A percentile compares a stretch with the other conserved stretches of the same genome.
Conservation (phyloP, 805 yeast genomes). For the Martiniozyma abietophila region DNA sequence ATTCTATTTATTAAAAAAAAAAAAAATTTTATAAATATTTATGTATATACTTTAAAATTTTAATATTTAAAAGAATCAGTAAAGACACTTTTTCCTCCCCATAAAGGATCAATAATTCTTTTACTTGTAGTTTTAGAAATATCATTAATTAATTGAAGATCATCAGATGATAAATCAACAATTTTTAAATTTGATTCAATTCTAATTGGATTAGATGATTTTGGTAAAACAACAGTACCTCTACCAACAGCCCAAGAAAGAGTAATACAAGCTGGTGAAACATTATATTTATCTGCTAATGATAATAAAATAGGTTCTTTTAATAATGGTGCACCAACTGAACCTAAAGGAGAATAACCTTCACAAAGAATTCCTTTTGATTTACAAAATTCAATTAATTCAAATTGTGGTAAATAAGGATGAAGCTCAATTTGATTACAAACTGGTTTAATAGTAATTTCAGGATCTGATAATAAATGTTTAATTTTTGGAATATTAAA, state of each 20-base stretch:
- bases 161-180: conserved; percentile 28
- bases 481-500: conserved; percentile 46
- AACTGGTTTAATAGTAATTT: conserved; percentile 49
- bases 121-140: conserved; percentile 4
- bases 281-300: conserved; percentile 35
- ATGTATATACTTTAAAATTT: too few relatives aligned
- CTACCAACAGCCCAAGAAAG: conserved; percentile 54
- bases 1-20: too few relatives aligned
- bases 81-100: conserved; percentile 10
- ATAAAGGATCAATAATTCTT: conserved; percentile 7
- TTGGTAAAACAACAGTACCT: conserved; percentile 45
- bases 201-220: conserved; percentile 37
- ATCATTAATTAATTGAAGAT: conserved; percentile 18
- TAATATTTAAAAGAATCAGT: too few relatives aligned
- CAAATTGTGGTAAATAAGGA: conserved; percentile 57
- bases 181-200: conserved; percentile 31
- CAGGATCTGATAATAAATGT: conserved; percentile 38
- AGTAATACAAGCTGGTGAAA: conserved; percentile 40
- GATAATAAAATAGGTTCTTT: conserved; percentile 33
- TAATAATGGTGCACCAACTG: conserved; percentile 44
- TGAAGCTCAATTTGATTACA: conserved; percentile 48
- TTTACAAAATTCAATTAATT: conserved; percentile 43
- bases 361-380: conserved; percentile 47
- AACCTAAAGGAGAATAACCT: conserved; percentile 76
- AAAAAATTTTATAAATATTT: too few relatives aligned